Conservation (phyloP, 1,284 basidiomycete species). For the Wolfiporia cocos region DNA sequence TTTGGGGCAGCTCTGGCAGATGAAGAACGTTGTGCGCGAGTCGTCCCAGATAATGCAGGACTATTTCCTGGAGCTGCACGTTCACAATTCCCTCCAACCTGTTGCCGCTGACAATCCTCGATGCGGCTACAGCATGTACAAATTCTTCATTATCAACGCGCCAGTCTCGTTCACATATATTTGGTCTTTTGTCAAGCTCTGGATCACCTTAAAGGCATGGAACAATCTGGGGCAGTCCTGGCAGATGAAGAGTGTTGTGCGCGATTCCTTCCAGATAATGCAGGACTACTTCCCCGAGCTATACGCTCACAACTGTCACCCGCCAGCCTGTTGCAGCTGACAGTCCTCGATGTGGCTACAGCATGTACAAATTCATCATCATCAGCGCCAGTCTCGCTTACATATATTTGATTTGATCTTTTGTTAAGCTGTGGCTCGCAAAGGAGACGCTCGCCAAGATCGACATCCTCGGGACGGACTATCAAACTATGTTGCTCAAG, state of each 20-base stretch:
- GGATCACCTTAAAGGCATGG: too few species aligned
- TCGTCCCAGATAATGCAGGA: conserved; percentile 71
- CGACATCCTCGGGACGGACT: conserved; percentile 54
- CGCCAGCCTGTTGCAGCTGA: background rate
- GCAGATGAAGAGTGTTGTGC: conserved; percentile 62
- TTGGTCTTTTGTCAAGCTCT: conserved; percentile 61
- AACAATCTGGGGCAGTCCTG: conserved; percentile 62
- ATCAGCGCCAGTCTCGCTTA: conserved; percentile 69
- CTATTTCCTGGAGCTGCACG: conserved; percentile 69
- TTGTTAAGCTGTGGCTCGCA: conserved; percentile 63
- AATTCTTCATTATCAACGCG: conserved; percentile 62
- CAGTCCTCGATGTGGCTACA: conserved; percentile 15
- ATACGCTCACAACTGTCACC: conserved; percentile 34
- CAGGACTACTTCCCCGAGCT: conserved; percentile 74
- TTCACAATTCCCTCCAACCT: conserved; percentile 2
- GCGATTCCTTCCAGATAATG: conserved; percentile 59
- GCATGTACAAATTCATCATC: conserved; percentile 63
- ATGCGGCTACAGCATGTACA: conserved; percentile 46
- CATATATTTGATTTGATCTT: conserved; percentile 62
- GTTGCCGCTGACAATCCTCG: background rate
- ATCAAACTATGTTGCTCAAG: conserved; percentile 45
- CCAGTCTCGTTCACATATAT: conserved; percentile 66
- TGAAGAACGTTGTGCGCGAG: conserved; percentile 52
- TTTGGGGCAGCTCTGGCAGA: conserved; percentile 66
- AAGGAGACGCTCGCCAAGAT: conserved; percentile 66